phyloP scores from a whole-genome alignment of 1,284 basidiomycete genomes.

The Boletus mariae region DNA sequence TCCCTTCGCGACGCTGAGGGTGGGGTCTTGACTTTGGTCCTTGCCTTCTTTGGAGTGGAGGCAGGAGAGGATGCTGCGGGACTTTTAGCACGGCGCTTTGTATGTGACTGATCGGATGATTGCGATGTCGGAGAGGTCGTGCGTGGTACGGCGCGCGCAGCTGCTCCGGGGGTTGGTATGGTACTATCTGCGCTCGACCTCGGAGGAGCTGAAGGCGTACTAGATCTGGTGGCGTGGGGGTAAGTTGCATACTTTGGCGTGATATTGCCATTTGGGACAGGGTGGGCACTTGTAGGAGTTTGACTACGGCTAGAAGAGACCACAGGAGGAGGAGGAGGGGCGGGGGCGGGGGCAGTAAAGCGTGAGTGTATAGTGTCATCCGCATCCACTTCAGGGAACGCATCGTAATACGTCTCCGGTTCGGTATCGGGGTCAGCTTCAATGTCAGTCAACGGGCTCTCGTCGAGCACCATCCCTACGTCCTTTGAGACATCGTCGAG shows the following conservation, averaged over 20 bases:
- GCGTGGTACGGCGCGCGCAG: slow-evolving; percentile 18
- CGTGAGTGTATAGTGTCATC: slow-evolving; percentile 19
- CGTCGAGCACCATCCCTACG: slow-evolving; percentile 59
- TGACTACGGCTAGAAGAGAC: slow-evolving; percentile 21
- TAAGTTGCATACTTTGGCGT: slow-evolving; percentile 42
- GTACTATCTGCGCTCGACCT: slow-evolving; percentile 32
- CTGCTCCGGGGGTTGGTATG: slow-evolving; percentile 20
- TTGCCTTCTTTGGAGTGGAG: slow-evolving; percentile 39
- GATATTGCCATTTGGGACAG: slow-evolving; percentile 14
- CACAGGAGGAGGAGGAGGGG: neutral
- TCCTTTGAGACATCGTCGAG: slow-evolving; percentile 55
- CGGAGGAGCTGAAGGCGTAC: slow-evolving; percentile 25
- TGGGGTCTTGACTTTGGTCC: slow-evolving; percentile 34
- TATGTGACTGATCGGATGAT: slow-evolving; percentile 28
- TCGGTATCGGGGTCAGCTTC: slow-evolving; percentile 44
- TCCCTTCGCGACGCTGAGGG: slow-evolving; percentile 28
- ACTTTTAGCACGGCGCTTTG: slow-evolving; percentile 45
- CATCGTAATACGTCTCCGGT: slow-evolving; percentile 27
- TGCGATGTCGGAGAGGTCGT: slow-evolving; percentile 27
- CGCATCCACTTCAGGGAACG: slow-evolving; percentile 18
- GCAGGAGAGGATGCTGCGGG: slow-evolving; percentile 35
- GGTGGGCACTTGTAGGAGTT: slow-evolving; percentile 23
- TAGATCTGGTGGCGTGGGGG: slow-evolving; percentile 23
- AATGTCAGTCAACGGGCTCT: slow-evolving; percentile 64
- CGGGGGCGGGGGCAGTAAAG: slow-evolving; percentile 8